Evolutionary conservation across 2,329 filamentous ascomycete species (phyloP), one percentile per base, ranked within the genome.

Genomic region (Stenocarpella maydis): DNA sequence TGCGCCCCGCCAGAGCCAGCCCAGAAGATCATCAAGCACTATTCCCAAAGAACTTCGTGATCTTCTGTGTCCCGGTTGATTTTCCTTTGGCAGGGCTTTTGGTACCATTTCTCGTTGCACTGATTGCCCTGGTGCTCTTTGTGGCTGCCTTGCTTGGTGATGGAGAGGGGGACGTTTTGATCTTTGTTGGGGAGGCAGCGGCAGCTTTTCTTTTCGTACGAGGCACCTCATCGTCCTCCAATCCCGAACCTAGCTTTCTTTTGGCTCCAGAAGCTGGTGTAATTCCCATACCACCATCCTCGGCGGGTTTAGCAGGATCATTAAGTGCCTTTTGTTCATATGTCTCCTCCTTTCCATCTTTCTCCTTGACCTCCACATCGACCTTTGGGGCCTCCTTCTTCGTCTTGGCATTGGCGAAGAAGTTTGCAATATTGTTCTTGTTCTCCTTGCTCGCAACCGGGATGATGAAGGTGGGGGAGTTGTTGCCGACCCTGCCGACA

Each of bases 401-500:
- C 60, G 81, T 79, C 73, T 85, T 85, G 6, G 79, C 84, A 50
- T 89, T 92, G 9, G 86, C 86, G 76, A 98, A 98, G 83, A 97
- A 98, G 75, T 97, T 97, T 54, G 92, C 92, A 78, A 98, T 98
- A 73, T 96, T 98, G 61, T 87, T 90, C 82, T 97, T 98, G 79
- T 98, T 98, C 75, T 95, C 92, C 73, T 89, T 90, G 80, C 92
- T 97, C 75, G 92, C 87, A 41, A 98, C 82, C 0, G 95, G 95
- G 1, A 97, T 83, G 53, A 98, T 86, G 76, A 98, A 97, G 0
- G 86, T 87, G 0, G 93, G 90, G 24, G 92, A 97, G 78, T 97
- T 92, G 74, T 97, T 97, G 7, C 95, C 95, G 0, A 97, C 95
- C 81, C 97, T 98, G 0, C 95, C 95, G 0, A 98, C 95, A 4